Conservation (phyloP, 225 moss, liverwort and hornwort genomes). For the Lunularia cruciata region DNA sequence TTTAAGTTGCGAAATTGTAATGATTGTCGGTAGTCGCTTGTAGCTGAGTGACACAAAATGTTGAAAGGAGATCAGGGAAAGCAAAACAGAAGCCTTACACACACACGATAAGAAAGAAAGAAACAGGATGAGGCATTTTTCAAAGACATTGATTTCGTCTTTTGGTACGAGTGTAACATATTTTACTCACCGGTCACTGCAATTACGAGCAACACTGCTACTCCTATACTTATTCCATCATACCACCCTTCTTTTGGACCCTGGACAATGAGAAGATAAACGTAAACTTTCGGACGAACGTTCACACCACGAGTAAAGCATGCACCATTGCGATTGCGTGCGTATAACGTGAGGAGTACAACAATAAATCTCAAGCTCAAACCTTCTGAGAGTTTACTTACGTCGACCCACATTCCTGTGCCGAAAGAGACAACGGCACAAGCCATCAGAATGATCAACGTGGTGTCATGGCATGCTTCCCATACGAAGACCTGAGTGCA, state of each 20-base stretch:
- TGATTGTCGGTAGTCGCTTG: slow-evolving; percentile 85
- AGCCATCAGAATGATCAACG: slow-evolving; percentile 80
- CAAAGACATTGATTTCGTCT: too few species aligned
- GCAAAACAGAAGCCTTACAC: too few species aligned
- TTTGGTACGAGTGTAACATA: too few species aligned
- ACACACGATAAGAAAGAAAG: too few species aligned
- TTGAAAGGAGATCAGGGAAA: too few species aligned
- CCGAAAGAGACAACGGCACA: slow-evolving; percentile 83
- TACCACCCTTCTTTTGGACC: slow-evolving; percentile 82
- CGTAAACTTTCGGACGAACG: neutral
- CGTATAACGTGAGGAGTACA: neutral
- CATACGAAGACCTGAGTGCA: slow-evolving; percentile 83
- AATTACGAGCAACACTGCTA: slow-evolving; percentile 79
- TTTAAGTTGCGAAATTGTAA: slow-evolving; percentile 84
- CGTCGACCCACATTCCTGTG: slow-evolving; percentile 82
- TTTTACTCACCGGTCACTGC: slow-evolving; percentile 64
- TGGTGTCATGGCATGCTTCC: slow-evolving; percentile 96
- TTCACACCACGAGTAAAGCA: neutral
- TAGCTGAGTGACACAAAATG: slow-evolving; percentile 25
- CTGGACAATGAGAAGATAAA: slow-evolving; percentile 38
- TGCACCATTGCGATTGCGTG: neutral
- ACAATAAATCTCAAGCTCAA: neutral
- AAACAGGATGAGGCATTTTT: too few species aligned
- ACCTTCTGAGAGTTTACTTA: slow-evolving; percentile 34
- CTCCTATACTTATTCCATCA: slow-evolving; percentile 69